Conservation (phyloP, 2,329 filamentous ascomycete species). For the Fusarium buharicum region DNA sequence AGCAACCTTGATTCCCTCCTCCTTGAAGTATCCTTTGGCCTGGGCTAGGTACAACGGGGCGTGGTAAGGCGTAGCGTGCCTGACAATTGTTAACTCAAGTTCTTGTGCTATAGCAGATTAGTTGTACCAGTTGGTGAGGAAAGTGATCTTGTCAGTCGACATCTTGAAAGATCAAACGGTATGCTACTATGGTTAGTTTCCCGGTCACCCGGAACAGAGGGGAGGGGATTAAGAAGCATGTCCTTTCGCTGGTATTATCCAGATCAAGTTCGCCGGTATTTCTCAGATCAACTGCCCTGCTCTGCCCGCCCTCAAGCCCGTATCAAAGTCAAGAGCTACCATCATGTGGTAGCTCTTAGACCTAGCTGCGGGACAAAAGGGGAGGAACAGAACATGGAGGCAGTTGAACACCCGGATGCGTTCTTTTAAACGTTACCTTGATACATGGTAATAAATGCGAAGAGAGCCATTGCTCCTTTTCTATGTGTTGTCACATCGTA, state of each 20-base stretch:
- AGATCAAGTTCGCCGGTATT: slow-evolving; percentile 88
- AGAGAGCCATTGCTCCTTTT: slow-evolving; percentile 41
- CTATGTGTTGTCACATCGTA: slow-evolving; percentile 44
- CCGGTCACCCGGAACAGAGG: slow-evolving; percentile 46
- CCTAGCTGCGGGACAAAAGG: slow-evolving; percentile 2
- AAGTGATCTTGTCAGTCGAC: slow-evolving; percentile 87
- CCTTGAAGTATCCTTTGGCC: slow-evolving; percentile 77
- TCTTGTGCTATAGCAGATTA: slow-evolving; percentile 4
- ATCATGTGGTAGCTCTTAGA: neutral
- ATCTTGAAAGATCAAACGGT: slow-evolving; percentile 64
- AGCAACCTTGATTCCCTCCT: slow-evolving; percentile 81
- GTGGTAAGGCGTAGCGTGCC: slow-evolving; percentile 85
- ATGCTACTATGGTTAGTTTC: slow-evolving; percentile 61
- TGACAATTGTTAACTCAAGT: slow-evolving; percentile 52
- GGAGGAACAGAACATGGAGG: slow-evolving; percentile 26
- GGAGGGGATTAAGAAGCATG: slow-evolving; percentile 72
- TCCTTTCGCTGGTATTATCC: slow-evolving; percentile 90
- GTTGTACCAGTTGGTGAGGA: slow-evolving; percentile 81
- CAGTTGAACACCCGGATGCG: slow-evolving; percentile 59
- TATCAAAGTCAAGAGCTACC: neutral
- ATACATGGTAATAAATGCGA: slow-evolving; percentile 48
- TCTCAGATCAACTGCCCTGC: slow-evolving; percentile 68
- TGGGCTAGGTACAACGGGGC: slow-evolving; percentile 81
- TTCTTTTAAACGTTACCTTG: slow-evolving; percentile 60
- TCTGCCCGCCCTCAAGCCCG: slow-evolving; percentile 30